Base-by-base conservation (phyloP, 202 grass and related monocot genomes). In the Panicum virgatum region DNA sequence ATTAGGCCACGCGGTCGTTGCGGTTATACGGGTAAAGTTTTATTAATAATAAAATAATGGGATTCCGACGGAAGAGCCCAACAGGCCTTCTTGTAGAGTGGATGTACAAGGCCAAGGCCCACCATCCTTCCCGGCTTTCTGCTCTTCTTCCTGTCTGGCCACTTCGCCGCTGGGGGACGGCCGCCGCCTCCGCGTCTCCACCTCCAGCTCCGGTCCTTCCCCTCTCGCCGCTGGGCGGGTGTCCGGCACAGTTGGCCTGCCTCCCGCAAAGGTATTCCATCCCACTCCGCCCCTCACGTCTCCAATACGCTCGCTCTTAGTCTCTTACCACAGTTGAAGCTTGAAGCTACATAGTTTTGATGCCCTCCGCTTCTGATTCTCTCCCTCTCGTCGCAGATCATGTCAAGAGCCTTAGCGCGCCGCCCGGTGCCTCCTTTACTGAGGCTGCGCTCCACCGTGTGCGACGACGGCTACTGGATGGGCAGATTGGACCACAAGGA, bases 1-100 rank as follows among this genome's bases (percentile, higher is more conserved):
- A 97, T 94, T 97, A 97, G 92, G 94, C 90, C 94, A 94, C 90
- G 88, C 84, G 86, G 73, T 82, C 86, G 4, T 3, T 2, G n/a
- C n/a, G 0, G 0, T 0, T 0, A 0, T 10, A 19, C 32, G 0
- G 32, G 32, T 34, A 34, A n/a, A n/a, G n/a, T n/a, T n/a, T n/a
- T n/a, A n/a, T n/a, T n/a, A n/a, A 34, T 34, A 34, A 34, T 13
- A n/a, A n/a, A n/a, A n/a, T n/a, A n/a, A n/a, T 72, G 66, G 74
- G n/a, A 67, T 39, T 40, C 10, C 3, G 5, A 14, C 9, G 14
- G 1, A 42, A 42, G 3, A 61, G 57, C 80, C 60, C 50, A 58
- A 13, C 20, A 16, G 26, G 54, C 22, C 54, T 9, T 11, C n/a
- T 52, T 52, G 50, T 1, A 4, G 54, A 5, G 2, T 53, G 15